Evolutionary conservation across 2,329 filamentous ascomycete genomes (phyloP).

Genomic region (Colletotrichum sp.): DNA sequence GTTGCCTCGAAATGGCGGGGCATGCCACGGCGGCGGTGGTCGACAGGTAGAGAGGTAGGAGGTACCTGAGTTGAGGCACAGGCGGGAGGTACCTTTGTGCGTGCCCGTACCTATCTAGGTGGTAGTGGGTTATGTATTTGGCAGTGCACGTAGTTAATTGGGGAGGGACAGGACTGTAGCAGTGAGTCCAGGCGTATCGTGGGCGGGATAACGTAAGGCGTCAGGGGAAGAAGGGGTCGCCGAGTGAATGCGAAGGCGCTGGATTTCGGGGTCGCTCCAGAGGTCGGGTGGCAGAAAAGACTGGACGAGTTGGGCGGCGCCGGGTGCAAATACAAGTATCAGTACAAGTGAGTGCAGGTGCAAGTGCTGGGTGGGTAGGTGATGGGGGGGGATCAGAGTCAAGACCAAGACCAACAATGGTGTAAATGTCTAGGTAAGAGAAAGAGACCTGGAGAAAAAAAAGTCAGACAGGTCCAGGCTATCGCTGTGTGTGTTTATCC

Average conservation of each 20-base stretch:
- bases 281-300: background rate
- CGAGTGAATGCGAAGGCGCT: background rate
- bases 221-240: background rate
- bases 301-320: background rate
- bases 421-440: background rate
- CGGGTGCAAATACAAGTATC: background rate
- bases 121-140: background rate
- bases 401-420: background rate
- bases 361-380: background rate
- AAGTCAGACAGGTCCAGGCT: background rate
- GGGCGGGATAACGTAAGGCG: slow-evolving; percentile 9
- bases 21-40: slow-evolving; percentile 18
- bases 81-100: background rate
- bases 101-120: background rate
- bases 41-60: background rate
- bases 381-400: background rate
- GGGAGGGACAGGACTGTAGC: background rate
- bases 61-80: background rate
- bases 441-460: background rate
- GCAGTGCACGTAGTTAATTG: background rate
- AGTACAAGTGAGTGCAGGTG: background rate
- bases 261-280: background rate
- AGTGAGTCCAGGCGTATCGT: background rate
- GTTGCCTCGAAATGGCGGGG: slow-evolving; percentile 24
- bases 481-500: background rate